phyloP scores from a whole-genome alignment of 1,139 yeast genomes.

The Geotrichum cucujoidarum region DNA sequence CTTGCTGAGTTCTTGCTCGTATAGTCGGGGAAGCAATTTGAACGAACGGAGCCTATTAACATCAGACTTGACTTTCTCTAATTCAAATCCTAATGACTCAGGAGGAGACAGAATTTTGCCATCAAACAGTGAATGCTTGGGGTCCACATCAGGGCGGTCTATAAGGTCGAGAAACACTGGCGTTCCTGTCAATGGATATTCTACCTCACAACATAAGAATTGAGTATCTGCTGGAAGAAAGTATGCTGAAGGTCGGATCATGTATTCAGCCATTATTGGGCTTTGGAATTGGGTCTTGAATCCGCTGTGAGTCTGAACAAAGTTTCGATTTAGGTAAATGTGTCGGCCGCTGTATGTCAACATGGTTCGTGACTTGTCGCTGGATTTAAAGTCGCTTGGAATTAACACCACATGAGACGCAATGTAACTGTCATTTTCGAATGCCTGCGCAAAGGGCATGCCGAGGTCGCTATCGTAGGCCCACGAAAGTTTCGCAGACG shows the following conservation, averaged over 20 bases:
- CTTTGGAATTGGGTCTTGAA: slow-evolving; percentile 48
- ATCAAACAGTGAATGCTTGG: neutral
- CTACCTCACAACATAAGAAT: slow-evolving; percentile 46
- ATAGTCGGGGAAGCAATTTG: slow-evolving; percentile 27
- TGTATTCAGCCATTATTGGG: slow-evolving; percentile 44
- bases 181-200: slow-evolving; percentile 43
- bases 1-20: slow-evolving; percentile 30
- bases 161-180: slow-evolving; percentile 22
- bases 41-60: slow-evolving; percentile 13
- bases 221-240: slow-evolving; percentile 47
- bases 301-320: slow-evolving; percentile 43
- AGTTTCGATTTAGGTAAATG: slow-evolving; percentile 52
- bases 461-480: slow-evolving; percentile 49
- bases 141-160: neutral
- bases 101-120: slow-evolving; percentile 13
- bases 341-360: slow-evolving; percentile 59
- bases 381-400: slow-evolving; percentile 38
- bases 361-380: slow-evolving; percentile 45
- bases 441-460: slow-evolving; percentile 48
- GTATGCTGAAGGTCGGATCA: slow-evolving; percentile 43
- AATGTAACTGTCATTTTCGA: slow-evolving; percentile 63
- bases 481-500: slow-evolving; percentile 28
- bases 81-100: slow-evolving; percentile 19
- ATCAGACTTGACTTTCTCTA: slow-evolving; percentile 23
- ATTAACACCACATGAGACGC: slow-evolving; percentile 59